Evolutionary conservation across 2,329 filamentous ascomycete genomes (phyloP), one percentile per base, ranked within the genome.

Genomic region (Fusarium decemcellulare): DNA sequence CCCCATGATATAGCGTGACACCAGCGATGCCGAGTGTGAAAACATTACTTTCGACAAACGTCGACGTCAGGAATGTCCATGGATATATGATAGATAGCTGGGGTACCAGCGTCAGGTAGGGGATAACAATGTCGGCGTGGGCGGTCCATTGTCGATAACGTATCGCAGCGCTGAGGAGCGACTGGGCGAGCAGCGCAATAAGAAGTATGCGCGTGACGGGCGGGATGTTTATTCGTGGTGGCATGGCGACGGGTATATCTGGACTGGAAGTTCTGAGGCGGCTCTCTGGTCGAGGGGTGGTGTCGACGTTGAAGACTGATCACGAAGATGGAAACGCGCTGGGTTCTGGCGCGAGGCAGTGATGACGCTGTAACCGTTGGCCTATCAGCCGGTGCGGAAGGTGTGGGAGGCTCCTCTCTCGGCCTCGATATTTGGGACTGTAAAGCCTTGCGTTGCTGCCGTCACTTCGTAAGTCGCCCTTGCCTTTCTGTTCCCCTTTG

Each of bases 41-140:
- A 74, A 98, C 85, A 79, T 98, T 98, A 81, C 93, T 92, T 83
- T 99, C 96, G 51, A 98, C 94, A 60, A 98, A 87, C 0, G 94
- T 93, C 3, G 94, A 92, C 4, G 93, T 93, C 59, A 97, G 75
- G 70, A 97, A 92, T 1, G 94, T 97, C 96, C 96, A 99, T 1
- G 96, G 96, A 77, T 97, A 98, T 76, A 93, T 87, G 63, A 97
- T 84, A 61, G 94, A 95, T 59, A 91, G 85, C 74, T 93, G 91
- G 8, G 96, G 96, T 44, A 98, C 90, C 66, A 98, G 88, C 58
- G 92, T 93, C 64, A 99, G 87, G 83, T 95, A 98, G 64, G 95
- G 94, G 63, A 96, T 90, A 72, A 93, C 89, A 71, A 92, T 90
- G 77, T 86, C 85, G 74, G 83, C 87, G 79, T 88, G 84, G 76